Conservation (phyloP, 2,329 filamentous ascomycete genomes). For the Ascochyta viciae-villosae region DNA sequence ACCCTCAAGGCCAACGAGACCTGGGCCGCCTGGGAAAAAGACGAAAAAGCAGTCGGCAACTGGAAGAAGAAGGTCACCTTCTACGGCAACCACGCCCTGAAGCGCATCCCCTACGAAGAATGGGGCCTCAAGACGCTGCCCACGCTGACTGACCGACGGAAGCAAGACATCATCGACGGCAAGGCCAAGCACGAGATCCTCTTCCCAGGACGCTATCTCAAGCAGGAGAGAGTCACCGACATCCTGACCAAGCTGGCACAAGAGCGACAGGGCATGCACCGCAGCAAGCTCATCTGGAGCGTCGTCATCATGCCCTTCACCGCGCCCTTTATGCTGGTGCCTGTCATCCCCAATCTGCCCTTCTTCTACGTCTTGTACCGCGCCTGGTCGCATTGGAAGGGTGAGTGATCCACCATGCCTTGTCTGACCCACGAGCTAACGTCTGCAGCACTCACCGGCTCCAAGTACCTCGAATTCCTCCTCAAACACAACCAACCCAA, state of each 20-base stretch:
- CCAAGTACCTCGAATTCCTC: constrained; percentile 83
- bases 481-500: constrained; percentile 74
- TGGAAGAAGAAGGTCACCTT: constrained; percentile 89
- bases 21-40: constrained; percentile 89
- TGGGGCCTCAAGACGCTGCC: constrained; percentile 97
- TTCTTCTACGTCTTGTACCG: constrained; percentile 96
- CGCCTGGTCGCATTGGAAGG: constrained; percentile 62
- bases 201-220: constrained; percentile 76
- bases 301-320: constrained; percentile 68
- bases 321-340: constrained; percentile 81
- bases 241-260: constrained; percentile 76
- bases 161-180: constrained; percentile 68
- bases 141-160: constrained; percentile 72
- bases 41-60: constrained; percentile 64
- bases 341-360: constrained; percentile 88
- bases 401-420: constrained; percentile 4
- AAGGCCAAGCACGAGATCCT: constrained; percentile 74
- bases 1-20: constrained; percentile 74
- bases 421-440: background rate
- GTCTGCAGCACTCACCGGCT: constrained; percentile 73
- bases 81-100: constrained; percentile 85
- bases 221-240: constrained; percentile 66
- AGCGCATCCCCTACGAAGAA: constrained; percentile 93
- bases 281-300: constrained; percentile 79
- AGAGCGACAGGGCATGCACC: constrained; percentile 81